Conservation (phyloP, 208 protist genomes). For the Wallacemonas sp. region DNA sequence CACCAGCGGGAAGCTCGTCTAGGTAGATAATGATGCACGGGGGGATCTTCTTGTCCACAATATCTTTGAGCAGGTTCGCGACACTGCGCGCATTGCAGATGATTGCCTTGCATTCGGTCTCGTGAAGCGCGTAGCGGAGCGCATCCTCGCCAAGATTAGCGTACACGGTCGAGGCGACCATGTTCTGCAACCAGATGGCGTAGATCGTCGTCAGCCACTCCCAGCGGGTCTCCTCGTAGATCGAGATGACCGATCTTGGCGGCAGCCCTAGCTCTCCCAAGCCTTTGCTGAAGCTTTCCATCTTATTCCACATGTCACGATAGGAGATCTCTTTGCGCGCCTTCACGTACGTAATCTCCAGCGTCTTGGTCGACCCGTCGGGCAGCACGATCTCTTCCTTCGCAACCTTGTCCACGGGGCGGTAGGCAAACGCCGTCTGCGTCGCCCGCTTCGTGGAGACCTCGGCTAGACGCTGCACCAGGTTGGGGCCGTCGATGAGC, state of each 20-base stretch:
- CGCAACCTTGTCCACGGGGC: conserved; percentile 26
- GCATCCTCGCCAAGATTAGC: conserved; percentile 51
- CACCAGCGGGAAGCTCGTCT: conserved; percentile 9
- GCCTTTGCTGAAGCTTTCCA: conserved; percentile 27
- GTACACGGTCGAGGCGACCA: conserved; percentile 47
- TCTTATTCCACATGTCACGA: conserved; percentile 20
- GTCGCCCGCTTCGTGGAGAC: conserved; percentile 6
- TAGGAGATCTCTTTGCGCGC: conserved; percentile 22
- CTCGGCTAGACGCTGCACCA: conserved; percentile 15
- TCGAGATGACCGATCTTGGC: conserved; percentile 15
- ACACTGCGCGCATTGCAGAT: conserved; percentile 52
- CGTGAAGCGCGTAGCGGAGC: conserved; percentile 29
- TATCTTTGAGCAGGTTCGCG: conserved; percentile 19
- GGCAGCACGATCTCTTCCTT: conserved; percentile 16
- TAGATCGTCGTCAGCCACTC: conserved; percentile 50
- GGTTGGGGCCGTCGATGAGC: conserved; percentile 11
- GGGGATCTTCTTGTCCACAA: conserved; percentile 13
- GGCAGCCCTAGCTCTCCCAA: conserved; percentile 27
- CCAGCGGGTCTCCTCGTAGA: conserved; percentile 53
- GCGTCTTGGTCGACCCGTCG: conserved; percentile 6
- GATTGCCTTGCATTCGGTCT: conserved; percentile 36
- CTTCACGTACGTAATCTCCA: conserved; percentile 36
- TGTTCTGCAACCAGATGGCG: conserved; percentile 37
- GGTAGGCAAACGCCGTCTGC: conserved; percentile 29
- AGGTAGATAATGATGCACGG: conserved; percentile 27